A percentile compares a stretch with the other conserved stretches of the same genome.
These are phyloP conservation scores for Geranium incanum DNA, from an alignment of 441 rosid genomes.

Conservation along the genomic window DNA sequence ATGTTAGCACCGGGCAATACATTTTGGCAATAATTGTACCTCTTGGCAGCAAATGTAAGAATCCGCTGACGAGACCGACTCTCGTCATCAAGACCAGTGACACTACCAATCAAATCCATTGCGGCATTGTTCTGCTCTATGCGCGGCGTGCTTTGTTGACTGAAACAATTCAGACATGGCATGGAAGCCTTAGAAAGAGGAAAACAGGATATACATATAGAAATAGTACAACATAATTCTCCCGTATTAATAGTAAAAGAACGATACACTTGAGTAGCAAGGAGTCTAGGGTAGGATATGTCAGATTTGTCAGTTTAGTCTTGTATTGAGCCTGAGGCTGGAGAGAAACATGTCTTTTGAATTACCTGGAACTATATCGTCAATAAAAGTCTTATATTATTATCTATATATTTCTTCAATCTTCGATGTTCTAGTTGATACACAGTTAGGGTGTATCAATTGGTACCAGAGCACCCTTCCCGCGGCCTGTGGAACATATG, in stretches of 20 bases:
- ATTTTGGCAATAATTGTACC: slow-evolving; percentile 36
- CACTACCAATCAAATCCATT: slow-evolving; percentile 79
- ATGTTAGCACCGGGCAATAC: neutral
- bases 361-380: too few relatives aligned
- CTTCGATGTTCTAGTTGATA: too few relatives aligned
- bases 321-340: too few relatives aligned
- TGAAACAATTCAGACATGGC: slow-evolving; percentile 25
- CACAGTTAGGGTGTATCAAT: too few relatives aligned
- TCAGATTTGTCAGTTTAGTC: too few relatives aligned
- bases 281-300: too few relatives aligned
- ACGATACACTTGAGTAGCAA: too few relatives aligned
- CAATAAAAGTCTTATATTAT: too few relatives aligned
- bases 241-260: neutral
- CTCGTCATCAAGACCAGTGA: slow-evolving; percentile 79
- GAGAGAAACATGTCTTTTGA: too few relatives aligned
- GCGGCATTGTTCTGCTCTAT: slow-evolving; percentile 68
- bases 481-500: too few relatives aligned
- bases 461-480: too few relatives aligned
- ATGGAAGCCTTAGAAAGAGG: neutral
- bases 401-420: too few relatives aligned
- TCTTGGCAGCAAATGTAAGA: slow-evolving; percentile 95
- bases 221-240: slow-evolving; percentile 6
- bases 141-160: slow-evolving; percentile 52
- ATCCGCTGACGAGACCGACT: slow-evolving; percentile 93
- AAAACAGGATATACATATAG: neutral